Evolutionary conservation across 2,329 filamentous ascomycete species (phyloP).

Genomic region (Colletotrichum sp.): DNA sequence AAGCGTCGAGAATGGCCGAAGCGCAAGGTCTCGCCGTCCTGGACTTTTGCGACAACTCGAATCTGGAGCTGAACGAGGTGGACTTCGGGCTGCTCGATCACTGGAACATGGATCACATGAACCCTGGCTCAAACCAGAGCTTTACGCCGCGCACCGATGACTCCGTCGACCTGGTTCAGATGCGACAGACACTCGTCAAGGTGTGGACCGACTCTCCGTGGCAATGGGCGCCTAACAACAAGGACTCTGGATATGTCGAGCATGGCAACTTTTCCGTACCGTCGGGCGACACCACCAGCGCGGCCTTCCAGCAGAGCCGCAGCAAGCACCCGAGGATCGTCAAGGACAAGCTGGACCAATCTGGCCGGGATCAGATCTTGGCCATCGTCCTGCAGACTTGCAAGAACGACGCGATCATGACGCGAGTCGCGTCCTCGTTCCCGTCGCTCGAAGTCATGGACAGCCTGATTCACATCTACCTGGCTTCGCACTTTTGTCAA

Average conservation of each 20-base stretch:
- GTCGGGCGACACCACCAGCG: conserved; percentile 38
- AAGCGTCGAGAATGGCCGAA: conserved; percentile 36
- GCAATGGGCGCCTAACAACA: conserved; percentile 52
- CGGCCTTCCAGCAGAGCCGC: conserved; percentile 42
- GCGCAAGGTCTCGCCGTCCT: conserved; percentile 49
- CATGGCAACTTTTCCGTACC: conserved; percentile 51
- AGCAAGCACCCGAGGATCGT: conserved; percentile 44
- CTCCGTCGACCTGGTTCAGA: conserved; percentile 46
- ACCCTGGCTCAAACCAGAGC: conserved; percentile 29
- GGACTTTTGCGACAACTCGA: conserved; percentile 55
- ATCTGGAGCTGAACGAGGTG: conserved; percentile 55
- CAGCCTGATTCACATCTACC: conserved; percentile 64
- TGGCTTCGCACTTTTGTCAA: conserved; percentile 61
- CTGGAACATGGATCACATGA: conserved; percentile 49
- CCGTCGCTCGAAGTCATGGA: conserved; percentile 66
- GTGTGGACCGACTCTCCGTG: conserved; percentile 57
- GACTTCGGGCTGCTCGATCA: conserved; percentile 57
- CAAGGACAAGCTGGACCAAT: conserved; percentile 47
- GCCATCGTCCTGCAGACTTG: conserved; percentile 68
- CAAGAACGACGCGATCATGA: conserved; percentile 53
- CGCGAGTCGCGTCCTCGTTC: conserved; percentile 63
- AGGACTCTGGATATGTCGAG: conserved; percentile 49
- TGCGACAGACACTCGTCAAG: conserved; percentile 52
- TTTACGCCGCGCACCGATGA: conserved; percentile 37
- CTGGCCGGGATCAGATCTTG: conserved; percentile 66